phyloP scores from a whole-genome alignment of 139 green algal genomes.

The Micromonas pusilla region DNA sequence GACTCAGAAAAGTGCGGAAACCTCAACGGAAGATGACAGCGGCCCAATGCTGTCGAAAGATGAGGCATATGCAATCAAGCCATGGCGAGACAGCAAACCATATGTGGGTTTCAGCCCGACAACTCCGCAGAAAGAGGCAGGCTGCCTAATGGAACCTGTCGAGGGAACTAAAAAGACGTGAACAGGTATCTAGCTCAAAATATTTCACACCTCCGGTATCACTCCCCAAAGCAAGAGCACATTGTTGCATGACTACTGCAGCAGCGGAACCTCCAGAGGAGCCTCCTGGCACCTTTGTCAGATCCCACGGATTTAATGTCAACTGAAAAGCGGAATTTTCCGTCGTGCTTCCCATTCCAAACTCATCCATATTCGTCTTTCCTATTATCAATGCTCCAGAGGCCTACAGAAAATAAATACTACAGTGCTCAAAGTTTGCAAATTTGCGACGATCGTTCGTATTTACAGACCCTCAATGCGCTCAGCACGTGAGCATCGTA shows the following conservation, averaged over 20 bases:
- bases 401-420: background rate
- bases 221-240: constrained; percentile 64
- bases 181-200: background rate
- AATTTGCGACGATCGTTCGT: background rate
- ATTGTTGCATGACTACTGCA: constrained; percentile 72
- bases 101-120: constrained; percentile 98
- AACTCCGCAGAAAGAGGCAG: constrained; percentile 89
- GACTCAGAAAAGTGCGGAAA: background rate
- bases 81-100: constrained; percentile 77
- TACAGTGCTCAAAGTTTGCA: background rate
- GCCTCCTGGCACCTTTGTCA: constrained; percentile 75
- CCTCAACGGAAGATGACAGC: constrained; percentile 50
- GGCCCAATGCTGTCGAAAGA: constrained; percentile 84
- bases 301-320: constrained; percentile 45
- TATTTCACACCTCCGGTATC: constrained; percentile 80
- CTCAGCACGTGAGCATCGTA: background rate
- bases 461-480: background rate
- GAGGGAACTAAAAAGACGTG: background rate
- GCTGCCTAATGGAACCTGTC: constrained; percentile 69
- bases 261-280: constrained; percentile 89
- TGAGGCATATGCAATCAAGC: constrained; percentile 89
- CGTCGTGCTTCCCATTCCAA: constrained; percentile 93
- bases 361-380: constrained; percentile 98
- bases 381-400: constrained; percentile 66
- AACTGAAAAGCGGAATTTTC: constrained; percentile 79